phyloP scores from a whole-genome alignment of 2,329 filamentous ascomycete genomes.

The Zopfia rhizophila region DNA sequence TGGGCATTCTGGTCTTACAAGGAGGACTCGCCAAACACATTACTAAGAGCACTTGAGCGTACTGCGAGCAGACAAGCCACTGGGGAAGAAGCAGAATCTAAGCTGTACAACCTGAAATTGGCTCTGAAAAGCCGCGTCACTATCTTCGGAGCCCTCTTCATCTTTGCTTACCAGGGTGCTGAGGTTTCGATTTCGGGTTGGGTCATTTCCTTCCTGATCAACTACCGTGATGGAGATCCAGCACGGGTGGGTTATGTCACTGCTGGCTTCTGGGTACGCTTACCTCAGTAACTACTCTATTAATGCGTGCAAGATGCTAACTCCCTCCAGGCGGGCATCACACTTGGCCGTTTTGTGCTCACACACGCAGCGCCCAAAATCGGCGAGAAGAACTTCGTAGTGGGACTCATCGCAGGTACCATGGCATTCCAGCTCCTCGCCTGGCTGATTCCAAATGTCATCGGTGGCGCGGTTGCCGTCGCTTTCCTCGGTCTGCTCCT shows the following conservation, averaged over 20 bases:
- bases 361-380: slow-evolving; percentile 72
- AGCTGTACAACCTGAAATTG: slow-evolving; percentile 60
- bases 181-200: slow-evolving; percentile 87
- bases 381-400: slow-evolving; percentile 77
- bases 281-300: not conserved
- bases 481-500: slow-evolving; percentile 76
- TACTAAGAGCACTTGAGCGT: slow-evolving; percentile 57
- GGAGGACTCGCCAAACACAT: slow-evolving; percentile 62
- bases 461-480: slow-evolving; percentile 60
- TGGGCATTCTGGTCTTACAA: slow-evolving; percentile 80
- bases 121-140: slow-evolving; percentile 68
- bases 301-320: not conserved
- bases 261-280: slow-evolving; percentile 70
- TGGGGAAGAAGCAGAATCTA: slow-evolving; percentile 51
- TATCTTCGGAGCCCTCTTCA: slow-evolving; percentile 79
- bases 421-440: slow-evolving; percentile 78
- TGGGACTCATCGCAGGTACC: slow-evolving; percentile 69
- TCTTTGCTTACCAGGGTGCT: slow-evolving; percentile 86
- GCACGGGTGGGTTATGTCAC: slow-evolving; percentile 82
- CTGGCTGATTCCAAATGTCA: slow-evolving; percentile 79
- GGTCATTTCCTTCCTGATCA: slow-evolving; percentile 87
- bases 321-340: slow-evolving; percentile 73
- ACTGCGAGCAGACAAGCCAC: slow-evolving; percentile 54
- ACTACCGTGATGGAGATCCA: slow-evolving; percentile 74
- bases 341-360: slow-evolving; percentile 77